Evolutionary conservation across 805 yeast species (phyloP), one percentile per base, ranked within the genome.

Genomic region (Sugiyamaella valdiviana): DNA sequence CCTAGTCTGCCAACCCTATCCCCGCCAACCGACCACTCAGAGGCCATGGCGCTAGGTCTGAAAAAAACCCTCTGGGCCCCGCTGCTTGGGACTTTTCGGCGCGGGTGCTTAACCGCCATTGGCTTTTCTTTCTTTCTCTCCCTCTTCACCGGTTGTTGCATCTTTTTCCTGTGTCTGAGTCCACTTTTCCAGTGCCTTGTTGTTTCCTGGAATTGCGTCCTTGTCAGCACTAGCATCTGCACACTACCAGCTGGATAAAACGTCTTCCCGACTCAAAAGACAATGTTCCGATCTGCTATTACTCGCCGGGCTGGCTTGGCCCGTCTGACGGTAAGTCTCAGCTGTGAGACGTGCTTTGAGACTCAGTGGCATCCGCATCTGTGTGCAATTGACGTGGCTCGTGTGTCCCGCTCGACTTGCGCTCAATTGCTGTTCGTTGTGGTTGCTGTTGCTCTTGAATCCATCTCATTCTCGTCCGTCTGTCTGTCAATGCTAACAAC

Each of bases 201-300:
- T 12, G 32, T 26, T 26, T 26, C 14, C 32, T 26, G 32, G 32
- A 26, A 26, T 26, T 26, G 32, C 32, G n/a, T n/a, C n/a, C 32
- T 26, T n/a, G 32, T 26, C 32, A 26, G 32, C 32, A n/a, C 32
- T 26, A 26, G 32, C 32, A 26, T n/a, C 32, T 26, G 32, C 32
- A 26, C 32, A 24, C 26, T 41, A 23, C 36, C 24, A 29, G 44
- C 29, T 32, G 21, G 42, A 42, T 23, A 35, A 49, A 44, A 41
- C 36, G 19, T 29, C 20, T 41, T 17, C 15, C 32, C 39, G 29
- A 39, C 16, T 36, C 47, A 50, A 24, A n/a, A 37, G 41, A 54
- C 39, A 56, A 66, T 66, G 70, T 65, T 69, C 58, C 64, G 71
- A 57, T 59, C 71, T 55, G 72, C 67, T 57, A 60, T 71, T 52